Evolutionary conservation across 148 eudicot genomes (phyloP).

Genomic region (Spergularia bocconei): DNA sequence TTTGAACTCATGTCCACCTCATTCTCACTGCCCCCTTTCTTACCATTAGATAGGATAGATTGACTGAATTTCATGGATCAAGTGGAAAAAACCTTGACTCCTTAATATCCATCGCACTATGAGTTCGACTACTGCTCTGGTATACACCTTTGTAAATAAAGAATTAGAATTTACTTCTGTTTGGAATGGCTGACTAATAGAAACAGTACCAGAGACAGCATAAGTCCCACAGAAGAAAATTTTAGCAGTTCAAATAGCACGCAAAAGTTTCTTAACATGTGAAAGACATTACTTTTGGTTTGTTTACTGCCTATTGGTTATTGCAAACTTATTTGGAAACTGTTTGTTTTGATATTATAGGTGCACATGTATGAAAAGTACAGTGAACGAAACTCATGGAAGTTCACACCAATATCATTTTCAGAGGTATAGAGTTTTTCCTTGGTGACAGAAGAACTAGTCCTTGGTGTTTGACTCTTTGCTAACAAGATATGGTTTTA

Average conservation of each 20-base stretch:
- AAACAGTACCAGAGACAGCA: background rate
- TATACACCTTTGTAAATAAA: background rate
- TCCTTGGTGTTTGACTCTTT: background rate
- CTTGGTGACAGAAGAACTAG: background rate
- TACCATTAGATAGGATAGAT: background rate
- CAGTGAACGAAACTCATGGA: slow-evolving; percentile 90
- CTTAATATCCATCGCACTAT: background rate
- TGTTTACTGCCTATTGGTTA: background rate
- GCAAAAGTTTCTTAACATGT: background rate
- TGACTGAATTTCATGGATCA: background rate
- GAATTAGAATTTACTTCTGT: background rate
- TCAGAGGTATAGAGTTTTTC: slow-evolving; percentile 64
- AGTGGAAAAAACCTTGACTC: background rate
- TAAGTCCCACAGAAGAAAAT: background rate
- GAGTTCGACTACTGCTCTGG: background rate
- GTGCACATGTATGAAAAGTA: slow-evolving; percentile 92
- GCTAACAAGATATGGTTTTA: slow-evolving; percentile 21
- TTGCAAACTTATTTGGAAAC: slow-evolving; percentile 15
- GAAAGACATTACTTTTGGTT: background rate
- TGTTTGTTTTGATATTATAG: slow-evolving; percentile 35
- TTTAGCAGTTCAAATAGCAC: background rate
- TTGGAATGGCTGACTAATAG: background rate
- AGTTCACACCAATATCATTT: slow-evolving; percentile 59
- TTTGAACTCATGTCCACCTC: background rate
- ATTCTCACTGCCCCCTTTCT: background rate